Evolutionary conservation across 75 land plant genomes (phyloP).

Genomic region (Azolla pinnata): DNA sequence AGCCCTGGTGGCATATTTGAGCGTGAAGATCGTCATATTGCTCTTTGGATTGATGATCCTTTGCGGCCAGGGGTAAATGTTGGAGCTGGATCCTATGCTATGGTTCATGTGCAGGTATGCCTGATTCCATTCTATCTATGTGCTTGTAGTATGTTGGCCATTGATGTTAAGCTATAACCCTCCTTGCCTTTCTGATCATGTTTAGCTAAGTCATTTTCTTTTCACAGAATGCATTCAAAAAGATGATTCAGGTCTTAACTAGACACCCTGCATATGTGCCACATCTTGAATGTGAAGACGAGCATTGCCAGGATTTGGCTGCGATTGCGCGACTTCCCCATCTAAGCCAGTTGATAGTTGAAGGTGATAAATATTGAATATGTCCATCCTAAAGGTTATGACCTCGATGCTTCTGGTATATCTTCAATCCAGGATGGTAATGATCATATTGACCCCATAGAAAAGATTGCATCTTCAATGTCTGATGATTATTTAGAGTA

Average conservation of each 20-base stretch:
- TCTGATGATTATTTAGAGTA: not conserved
- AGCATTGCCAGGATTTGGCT: constrained; percentile 2
- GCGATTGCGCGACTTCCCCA: not conserved
- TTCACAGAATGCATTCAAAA: not conserved
- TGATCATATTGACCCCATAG: not conserved
- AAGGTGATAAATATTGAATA: not conserved
- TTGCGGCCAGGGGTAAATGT: constrained; percentile 36
- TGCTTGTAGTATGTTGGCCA: not conserved
- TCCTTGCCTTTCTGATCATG: not conserved
- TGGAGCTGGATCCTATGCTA: constrained; percentile 39
- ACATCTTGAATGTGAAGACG: not conserved
- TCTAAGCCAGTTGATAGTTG: not conserved
- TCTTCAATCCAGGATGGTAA: not conserved
- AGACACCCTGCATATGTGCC: not conserved
- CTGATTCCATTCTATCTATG: not conserved
- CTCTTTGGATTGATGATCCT: constrained; percentile 39
- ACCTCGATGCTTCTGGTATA: not conserved
- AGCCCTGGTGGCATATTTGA: constrained; percentile 33
- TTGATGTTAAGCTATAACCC: not conserved
- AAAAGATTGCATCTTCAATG: not conserved
- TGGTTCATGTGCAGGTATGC: constrained; percentile 35
- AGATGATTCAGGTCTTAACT: not conserved
- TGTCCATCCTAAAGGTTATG: too few species aligned
- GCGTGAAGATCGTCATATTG: constrained; percentile 15
- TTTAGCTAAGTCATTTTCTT: not conserved